phyloP scores from a whole-genome alignment of 78 protist species.

The Dictyostelium firmibasis region DNA sequence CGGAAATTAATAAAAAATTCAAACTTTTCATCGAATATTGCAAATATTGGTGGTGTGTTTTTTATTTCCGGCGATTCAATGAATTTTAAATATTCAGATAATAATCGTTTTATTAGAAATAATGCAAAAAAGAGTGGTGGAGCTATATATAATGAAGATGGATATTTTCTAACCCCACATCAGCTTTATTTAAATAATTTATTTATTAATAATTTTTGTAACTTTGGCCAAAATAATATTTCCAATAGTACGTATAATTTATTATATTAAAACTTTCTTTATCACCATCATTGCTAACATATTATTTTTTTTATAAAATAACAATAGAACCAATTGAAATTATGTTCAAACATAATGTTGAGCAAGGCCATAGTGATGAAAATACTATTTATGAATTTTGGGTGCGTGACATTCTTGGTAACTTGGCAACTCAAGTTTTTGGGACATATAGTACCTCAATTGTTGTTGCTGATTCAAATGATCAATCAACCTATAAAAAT shows the following conservation, averaged over 20 bases:
- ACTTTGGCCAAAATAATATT: not conserved
- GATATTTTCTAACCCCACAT: not conserved
- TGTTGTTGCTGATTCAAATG: too few species aligned
- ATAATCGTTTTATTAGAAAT: not conserved
- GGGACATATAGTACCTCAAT: not conserved
- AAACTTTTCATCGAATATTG: not conserved
- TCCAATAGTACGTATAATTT: not conserved
- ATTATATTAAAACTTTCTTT: too few species aligned
- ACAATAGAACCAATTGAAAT: not conserved
- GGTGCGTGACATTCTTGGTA: not conserved
- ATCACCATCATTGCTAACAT: too few species aligned
- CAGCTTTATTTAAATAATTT: not conserved
- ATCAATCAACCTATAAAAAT: too few species aligned
- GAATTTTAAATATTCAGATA: too few species aligned
- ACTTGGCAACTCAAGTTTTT: not conserved
- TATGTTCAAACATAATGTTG: too few species aligned
- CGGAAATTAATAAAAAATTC: not conserved
- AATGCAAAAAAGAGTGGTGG: not conserved
- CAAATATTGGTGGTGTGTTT: not conserved
- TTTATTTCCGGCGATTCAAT: not conserved
- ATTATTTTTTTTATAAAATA: not conserved
- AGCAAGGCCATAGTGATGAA: not conserved
- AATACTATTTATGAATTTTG: not conserved
- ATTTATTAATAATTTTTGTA: not conserved
- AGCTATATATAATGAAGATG: not conserved